These are phyloP conservation scores for Flammula alnicola DNA, from an alignment of 1,284 basidiomycete species.

Conservation along the genomic window DNA sequence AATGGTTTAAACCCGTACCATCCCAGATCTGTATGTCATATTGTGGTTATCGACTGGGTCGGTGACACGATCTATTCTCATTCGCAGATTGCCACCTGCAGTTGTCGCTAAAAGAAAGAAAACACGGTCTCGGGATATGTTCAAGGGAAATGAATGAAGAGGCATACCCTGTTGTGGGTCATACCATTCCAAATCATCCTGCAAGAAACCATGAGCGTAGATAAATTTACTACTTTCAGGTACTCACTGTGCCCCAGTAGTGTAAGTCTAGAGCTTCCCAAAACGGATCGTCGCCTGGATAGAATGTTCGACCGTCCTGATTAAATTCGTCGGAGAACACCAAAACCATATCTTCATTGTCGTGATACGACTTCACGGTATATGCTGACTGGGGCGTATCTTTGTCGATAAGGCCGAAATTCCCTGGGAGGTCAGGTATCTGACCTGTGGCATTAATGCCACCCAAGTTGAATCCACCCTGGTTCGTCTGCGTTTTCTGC, in stretches of 20 bases:
- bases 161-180: slow-evolving; percentile 41
- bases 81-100: slow-evolving; percentile 34
- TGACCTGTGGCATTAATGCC: slow-evolving; percentile 79
- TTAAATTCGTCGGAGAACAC: slow-evolving; percentile 85
- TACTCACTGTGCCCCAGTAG: slow-evolving; percentile 50
- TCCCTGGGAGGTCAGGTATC: slow-evolving; percentile 54
- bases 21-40: slow-evolving; percentile 41
- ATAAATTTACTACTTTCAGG: background rate
- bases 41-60: slow-evolving; percentile 39
- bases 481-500: slow-evolving; percentile 34
- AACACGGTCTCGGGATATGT: background rate
- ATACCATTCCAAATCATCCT: slow-evolving; percentile 51
- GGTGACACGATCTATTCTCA: slow-evolving; percentile 35
- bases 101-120: slow-evolving; percentile 36
- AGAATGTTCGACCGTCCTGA: slow-evolving; percentile 70
- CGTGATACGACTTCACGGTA: slow-evolving; percentile 50
- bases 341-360: slow-evolving; percentile 51
- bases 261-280: slow-evolving; percentile 55
- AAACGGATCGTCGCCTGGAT: slow-evolving; percentile 68
- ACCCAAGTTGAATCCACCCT: slow-evolving; percentile 73
- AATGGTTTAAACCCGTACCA: slow-evolving; percentile 32
- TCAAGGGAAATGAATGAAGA: background rate
- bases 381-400: slow-evolving; percentile 63
- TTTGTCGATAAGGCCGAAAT: slow-evolving; percentile 65
- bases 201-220: background rate